Evolutionary conservation across 805 yeast genomes (phyloP).

Genomic region (Cyberlindnera sargentensis): DNA sequence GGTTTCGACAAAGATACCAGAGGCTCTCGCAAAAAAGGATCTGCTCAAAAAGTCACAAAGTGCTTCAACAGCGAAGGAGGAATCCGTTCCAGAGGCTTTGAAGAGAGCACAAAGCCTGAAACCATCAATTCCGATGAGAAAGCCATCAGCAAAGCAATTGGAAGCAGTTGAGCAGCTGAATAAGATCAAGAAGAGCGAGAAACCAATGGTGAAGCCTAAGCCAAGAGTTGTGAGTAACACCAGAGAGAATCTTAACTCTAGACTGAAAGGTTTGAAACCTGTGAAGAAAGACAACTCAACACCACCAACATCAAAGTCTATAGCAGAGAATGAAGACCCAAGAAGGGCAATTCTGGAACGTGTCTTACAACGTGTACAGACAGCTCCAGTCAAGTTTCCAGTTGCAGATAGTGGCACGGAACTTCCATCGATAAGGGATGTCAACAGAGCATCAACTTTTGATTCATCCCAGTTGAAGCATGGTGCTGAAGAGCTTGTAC

Average conservation of each 20-base stretch:
- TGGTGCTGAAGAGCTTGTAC: slow-evolving; percentile 16
- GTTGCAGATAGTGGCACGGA: not conserved
- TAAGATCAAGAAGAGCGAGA: slow-evolving; percentile 11
- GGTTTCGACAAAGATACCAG: slow-evolving; percentile 16
- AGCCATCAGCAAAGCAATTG: slow-evolving; percentile 12
- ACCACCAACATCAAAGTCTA: not conserved
- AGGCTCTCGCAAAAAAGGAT: slow-evolving; percentile 10
- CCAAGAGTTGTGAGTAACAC: slow-evolving; percentile 19
- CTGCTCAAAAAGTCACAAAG: too few relatives aligned
- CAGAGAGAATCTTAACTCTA: slow-evolving; percentile 10
- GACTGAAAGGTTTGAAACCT: slow-evolving; percentile 10
- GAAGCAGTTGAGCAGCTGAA: slow-evolving; percentile 14
- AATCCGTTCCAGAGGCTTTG: slow-evolving; percentile 11
- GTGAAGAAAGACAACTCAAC: slow-evolving; percentile 1
- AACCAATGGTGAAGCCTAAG: slow-evolving; percentile 13
- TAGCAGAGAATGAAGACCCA: not conserved
- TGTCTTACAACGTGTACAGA: slow-evolving; percentile 13
- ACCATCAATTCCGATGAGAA: slow-evolving; percentile 14
- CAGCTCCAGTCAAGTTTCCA: slow-evolving; percentile 9
- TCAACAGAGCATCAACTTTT: slow-evolving; percentile 20
- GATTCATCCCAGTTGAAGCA: slow-evolving; percentile 4
- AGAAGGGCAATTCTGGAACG: slow-evolving; percentile 12
- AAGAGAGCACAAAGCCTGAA: slow-evolving; percentile 6
- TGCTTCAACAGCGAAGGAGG: slow-evolving; percentile 3
- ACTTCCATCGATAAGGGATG: not conserved